Evolutionary conservation across 176 grass and related monocot genomes (phyloP).

Genomic region (Sorghum bicolor): DNA sequence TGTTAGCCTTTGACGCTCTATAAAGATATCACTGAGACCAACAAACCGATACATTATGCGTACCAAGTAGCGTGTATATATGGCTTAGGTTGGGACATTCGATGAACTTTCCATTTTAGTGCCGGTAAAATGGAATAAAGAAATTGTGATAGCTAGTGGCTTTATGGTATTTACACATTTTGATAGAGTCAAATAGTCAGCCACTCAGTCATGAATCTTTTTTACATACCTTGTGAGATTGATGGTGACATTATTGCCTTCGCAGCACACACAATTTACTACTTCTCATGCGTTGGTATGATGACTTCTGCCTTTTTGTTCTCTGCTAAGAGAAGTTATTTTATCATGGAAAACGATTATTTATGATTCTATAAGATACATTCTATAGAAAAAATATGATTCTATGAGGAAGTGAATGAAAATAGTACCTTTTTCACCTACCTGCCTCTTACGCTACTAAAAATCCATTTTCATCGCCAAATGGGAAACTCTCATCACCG

Average conservation of each 20-base stretch:
- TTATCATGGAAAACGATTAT: no score
- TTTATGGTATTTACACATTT: background rate
- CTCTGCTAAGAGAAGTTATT: no score
- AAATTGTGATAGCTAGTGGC: background rate
- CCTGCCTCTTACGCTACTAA: no score
- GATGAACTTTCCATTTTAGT: conserved; percentile 24
- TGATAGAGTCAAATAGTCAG: background rate
- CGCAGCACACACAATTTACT: background rate
- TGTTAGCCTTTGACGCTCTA: no score
- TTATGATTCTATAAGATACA: no score
- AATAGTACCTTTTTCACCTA: no score
- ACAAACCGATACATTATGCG: background rate
- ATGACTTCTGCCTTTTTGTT: no score
- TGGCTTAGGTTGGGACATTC: background rate
- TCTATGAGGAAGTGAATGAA: no score
- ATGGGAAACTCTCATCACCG: no score
- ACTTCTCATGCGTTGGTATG: background rate
- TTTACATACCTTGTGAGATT: background rate
- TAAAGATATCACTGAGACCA: no score
- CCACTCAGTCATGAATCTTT: background rate
- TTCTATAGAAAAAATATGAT: no score
- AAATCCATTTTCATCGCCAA: no score
- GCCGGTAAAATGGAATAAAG: conserved; percentile 5
- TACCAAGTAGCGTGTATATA: background rate
- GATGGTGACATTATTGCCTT: background rate